Base-by-base conservation (phyloP, 345 rosid genomes). In the Excoecaria agallocha region DNA sequence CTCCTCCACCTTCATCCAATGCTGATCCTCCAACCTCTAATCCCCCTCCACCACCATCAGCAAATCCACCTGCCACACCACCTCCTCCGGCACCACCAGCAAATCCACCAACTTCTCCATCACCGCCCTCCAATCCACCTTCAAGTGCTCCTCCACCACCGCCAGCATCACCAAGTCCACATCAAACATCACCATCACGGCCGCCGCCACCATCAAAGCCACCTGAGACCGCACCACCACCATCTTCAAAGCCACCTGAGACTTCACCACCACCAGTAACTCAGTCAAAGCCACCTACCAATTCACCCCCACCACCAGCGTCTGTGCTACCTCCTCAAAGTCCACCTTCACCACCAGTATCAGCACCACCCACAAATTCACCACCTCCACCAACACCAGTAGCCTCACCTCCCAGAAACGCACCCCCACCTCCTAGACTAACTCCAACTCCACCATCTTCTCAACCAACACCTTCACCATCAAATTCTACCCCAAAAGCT, bases 401-500 rank as follows among this genome's bases (percentile, higher is more conserved):
- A 19, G 24, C 25, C 37, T 74, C 77, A 24, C 66, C 76, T 68
- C 78, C 85, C 8, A 54, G 67, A 55, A 66, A 73, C 68, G 57
- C 73, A 48, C 58, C 85, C 55, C 81, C 87, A 76, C 70, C 90
- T 74, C 74, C 89, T 51, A 59, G 25, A 51, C 62, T 41, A 56
- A 51, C 84, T 57, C 52, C 75, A 55, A 55, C 69, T 68, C 79
- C 81, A 0, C 67, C 85, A 68, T 58, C 70, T 77, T 48, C 82
- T 61, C 82, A 76, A 70, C 78, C 71, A 56, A 24, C 79, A 37
- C 80, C 91, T 71, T 52, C 81, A 39, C 85, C 86, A 64, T 68
- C 88, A 22, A 84, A 81, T 76, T 82, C 85, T 59, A 73, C 85
- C 71, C 60, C 76, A 68, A 50, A 65, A 12, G 69, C 84, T 64